These are phyloP conservation scores for Smittium mucronatum DNA, from an alignment of 371 early-diverging fungal species.

Conservation along the genomic window DNA sequence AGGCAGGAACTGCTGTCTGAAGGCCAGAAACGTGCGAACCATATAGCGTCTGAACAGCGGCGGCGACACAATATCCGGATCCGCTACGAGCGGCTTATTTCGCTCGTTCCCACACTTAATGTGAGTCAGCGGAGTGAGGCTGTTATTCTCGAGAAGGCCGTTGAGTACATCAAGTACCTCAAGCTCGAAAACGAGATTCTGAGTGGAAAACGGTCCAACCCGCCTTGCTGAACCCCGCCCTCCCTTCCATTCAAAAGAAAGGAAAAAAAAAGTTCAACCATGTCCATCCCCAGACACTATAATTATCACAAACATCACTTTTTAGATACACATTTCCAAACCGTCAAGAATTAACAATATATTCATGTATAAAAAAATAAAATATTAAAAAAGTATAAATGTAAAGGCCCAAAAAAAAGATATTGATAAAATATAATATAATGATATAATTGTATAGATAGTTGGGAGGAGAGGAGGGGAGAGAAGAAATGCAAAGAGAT, in stretches of 20 bases:
- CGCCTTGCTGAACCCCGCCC: no score
- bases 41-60: slow-evolving; percentile 84
- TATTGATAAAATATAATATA: no score
- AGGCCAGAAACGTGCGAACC: slow-evolving; percentile 87
- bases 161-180: slow-evolving; percentile 31
- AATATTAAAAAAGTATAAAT: no score
- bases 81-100: slow-evolving; percentile 69
- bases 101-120: slow-evolving; percentile 59
- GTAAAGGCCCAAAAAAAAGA: no score
- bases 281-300: background rate
- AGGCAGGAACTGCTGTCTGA: slow-evolving; percentile 64
- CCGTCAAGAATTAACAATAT: no score
- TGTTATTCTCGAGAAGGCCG: slow-evolving; percentile 35
- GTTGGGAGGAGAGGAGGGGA: no score
- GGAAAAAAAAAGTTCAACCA: no score
- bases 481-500: background rate
- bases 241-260: no score
- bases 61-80: slow-evolving; percentile 72
- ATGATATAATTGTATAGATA: no score
- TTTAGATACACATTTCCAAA: no score
- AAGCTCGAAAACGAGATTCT: slow-evolving; percentile 33
- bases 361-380: no score
- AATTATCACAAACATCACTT: no score
- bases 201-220: slow-evolving; percentile 25
- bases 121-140: slow-evolving; percentile 36